Conservation (phyloP, 164 flowering plant genomes). For the Taxillus chinensis region DNA sequence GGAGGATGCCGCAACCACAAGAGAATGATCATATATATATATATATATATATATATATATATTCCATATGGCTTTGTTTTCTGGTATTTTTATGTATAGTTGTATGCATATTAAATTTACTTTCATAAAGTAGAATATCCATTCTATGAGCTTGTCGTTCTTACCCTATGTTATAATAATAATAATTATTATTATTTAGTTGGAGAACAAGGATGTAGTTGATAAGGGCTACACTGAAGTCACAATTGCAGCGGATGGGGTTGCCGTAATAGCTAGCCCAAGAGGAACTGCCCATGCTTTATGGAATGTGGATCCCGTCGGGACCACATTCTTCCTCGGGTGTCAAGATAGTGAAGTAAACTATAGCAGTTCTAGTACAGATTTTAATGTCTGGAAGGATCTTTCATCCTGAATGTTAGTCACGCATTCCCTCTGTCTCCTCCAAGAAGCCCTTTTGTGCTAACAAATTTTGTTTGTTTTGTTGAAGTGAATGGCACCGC, state of each 20-base stretch:
- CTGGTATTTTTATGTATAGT: too few species aligned
- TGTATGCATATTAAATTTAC: too few species aligned
- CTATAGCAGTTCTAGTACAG: slow-evolving; percentile 44
- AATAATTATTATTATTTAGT: slow-evolving; percentile 24
- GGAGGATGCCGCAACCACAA: too few species aligned
- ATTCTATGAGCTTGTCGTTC: too few species aligned
- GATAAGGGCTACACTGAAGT: slow-evolving; percentile 68
- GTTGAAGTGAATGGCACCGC: too few species aligned
- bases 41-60: too few species aligned
- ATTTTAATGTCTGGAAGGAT: slow-evolving; percentile 84
- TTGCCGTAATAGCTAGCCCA: slow-evolving; percentile 71
- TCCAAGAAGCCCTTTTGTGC: too few species aligned
- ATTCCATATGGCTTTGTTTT: too few species aligned
- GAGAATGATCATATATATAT: too few species aligned
- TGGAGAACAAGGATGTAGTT: slow-evolving; percentile 44
- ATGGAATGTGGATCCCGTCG: slow-evolving; percentile 52
- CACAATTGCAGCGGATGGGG: slow-evolving; percentile 55
- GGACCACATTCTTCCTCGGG: slow-evolving; percentile 61
- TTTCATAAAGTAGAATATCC: too few species aligned
- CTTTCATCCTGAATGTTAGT: slow-evolving; percentile 16
- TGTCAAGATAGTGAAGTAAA: slow-evolving; percentile 57
- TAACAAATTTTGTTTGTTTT: too few species aligned
- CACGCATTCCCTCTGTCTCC: neutral
- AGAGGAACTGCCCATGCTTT: slow-evolving; percentile 80
- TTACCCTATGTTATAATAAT: too few species aligned